Base-by-base conservation (phyloP, 106 monocot species). In the Allium sativum region DNA sequence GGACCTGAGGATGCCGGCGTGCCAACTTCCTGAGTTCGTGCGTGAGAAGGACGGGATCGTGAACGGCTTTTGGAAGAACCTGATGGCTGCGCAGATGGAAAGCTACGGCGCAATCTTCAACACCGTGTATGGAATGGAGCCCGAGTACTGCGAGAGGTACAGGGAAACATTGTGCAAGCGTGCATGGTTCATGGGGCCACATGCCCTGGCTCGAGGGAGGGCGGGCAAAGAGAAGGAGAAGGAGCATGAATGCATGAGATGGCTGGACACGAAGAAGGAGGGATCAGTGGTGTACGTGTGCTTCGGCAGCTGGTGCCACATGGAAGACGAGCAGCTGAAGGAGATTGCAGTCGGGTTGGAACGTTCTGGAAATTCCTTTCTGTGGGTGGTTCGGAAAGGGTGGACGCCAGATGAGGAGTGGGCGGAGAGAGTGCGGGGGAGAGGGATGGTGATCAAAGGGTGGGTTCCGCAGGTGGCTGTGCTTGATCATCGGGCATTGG, bases 401-500 rank as follows among this genome's bases (percentile, higher is more conserved):
- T 3, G 16, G 4, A 14, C 13, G 59, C 40, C 15, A 6, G 41
- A 31, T 7, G 59, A 59, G 40, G 40, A 15, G 59, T 13, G 3
- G 10, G 59, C 40, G 40, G 41, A 59, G 41, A 42, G 59, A n/a
- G 56, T 56, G 2, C 8, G 18, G 4, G 56, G 18, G 7, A 10
- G 72, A 44, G 72, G 72, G 15, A 4, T 72, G 55, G 72, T 72
- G n/a, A 20, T 72, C 42, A 52, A 45, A 7, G 72, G 72, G 12
- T 90, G 90, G 90, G 74, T 66, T 7, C 90, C 90, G 8, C 90
- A 90, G 46, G 64, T 62, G 53, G 64, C 48, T 4, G 63, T 90
- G 3, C 55, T 90, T 48, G 42, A 12, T 3, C 89, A 90, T 52
- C 44, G 18, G 13, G 69, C 89, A 6, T 71, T 78, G 12, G 84